phyloP scores from a whole-genome alignment of 1,284 basidiomycete species.

The Sutorius eximius region DNA sequence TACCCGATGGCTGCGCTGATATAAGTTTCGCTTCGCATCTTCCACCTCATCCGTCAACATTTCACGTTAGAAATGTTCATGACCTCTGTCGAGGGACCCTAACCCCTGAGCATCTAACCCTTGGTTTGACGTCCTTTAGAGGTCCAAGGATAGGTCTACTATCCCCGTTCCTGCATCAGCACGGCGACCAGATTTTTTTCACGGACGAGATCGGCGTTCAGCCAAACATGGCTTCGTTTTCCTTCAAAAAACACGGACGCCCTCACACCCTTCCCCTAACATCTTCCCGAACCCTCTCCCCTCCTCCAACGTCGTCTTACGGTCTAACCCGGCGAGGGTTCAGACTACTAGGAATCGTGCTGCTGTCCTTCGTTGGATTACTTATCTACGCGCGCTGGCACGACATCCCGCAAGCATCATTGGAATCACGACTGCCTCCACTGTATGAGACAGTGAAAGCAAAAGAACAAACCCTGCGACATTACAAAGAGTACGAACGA shows the following conservation, averaged over 20 bases:
- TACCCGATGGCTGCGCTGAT: background rate
- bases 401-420: background rate
- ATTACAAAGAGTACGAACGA: conserved; percentile 26
- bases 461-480: conserved; percentile 20
- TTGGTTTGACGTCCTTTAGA: background rate
- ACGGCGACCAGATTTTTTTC: background rate
- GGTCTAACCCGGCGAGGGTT: conserved; percentile 27
- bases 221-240: background rate
- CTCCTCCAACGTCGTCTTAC: conserved; percentile 20
- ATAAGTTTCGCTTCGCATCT: background rate
- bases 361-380: conserved; percentile 4
- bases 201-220: background rate
- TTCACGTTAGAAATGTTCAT: background rate
- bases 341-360: conserved; percentile 16
- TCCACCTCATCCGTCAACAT: background rate
- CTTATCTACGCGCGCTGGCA: conserved; percentile 14
- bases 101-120: background rate
- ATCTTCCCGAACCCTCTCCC: background rate
- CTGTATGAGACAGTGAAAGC: conserved; percentile 22
- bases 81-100: background rate
- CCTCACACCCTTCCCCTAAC: background rate
- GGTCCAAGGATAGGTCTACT: background rate
- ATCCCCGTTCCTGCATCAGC: background rate
- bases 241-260: conserved; percentile 1
- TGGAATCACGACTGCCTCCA: conserved; percentile 17